phyloP scores from a whole-genome alignment of 331 rosid genomes.

The Pyrus hybrid region DNA sequence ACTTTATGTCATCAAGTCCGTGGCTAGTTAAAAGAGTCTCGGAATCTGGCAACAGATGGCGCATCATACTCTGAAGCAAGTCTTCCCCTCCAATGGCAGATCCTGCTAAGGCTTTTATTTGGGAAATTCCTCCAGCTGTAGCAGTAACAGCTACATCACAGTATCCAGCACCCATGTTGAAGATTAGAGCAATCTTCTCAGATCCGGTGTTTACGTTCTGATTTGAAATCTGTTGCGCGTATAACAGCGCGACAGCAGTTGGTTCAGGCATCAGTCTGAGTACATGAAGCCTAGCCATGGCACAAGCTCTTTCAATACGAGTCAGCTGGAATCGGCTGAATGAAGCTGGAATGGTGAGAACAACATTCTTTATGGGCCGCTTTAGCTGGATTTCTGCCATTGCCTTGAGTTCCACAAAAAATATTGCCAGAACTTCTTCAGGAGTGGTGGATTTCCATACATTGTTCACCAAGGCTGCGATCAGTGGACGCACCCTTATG shows the following conservation, averaged over 20 bases:
- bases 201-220: conserved; percentile 49
- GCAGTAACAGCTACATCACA: conserved; percentile 76
- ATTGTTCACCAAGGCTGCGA: conserved; percentile 71
- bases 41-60: conserved; percentile 52
- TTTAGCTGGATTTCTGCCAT: conserved; percentile 61
- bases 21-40: conserved; percentile 36
- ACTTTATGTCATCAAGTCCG: conserved; percentile 43
- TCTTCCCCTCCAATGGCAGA: conserved; percentile 84
- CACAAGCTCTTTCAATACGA: conserved; percentile 77
- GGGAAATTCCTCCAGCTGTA: conserved; percentile 72
- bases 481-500: conserved; percentile 71
- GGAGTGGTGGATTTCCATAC: conserved; percentile 81
- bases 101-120: conserved; percentile 81
- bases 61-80: conserved; percentile 80
- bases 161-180: conserved; percentile 92
- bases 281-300: conserved; percentile 80
- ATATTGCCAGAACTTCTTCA: conserved; percentile 74
- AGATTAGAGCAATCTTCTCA: conserved; percentile 70
- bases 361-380: conserved; percentile 55
- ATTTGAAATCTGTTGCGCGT: conserved; percentile 52
- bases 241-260: conserved; percentile 82
- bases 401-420: conserved; percentile 48
- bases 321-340: conserved; percentile 77
- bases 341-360: conserved; percentile 75
- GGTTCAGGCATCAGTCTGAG: conserved; percentile 86